Evolutionary conservation across 805 yeast species (phyloP).

Genomic region (Metschnikowia cubensis): DNA sequence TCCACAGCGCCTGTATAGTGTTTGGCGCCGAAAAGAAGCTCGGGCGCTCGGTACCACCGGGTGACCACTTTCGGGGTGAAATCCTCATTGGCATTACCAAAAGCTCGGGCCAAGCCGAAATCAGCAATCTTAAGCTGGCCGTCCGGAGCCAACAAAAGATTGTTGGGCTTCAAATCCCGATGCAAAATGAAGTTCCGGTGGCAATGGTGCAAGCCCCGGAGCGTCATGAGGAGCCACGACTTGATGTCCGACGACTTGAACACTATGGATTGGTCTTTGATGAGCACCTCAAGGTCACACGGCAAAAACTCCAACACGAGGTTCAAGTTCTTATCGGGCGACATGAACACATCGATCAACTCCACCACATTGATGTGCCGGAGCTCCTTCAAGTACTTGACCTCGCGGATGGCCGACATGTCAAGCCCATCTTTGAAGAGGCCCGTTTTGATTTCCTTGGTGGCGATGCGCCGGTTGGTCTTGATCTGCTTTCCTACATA

Average conservation of each 20-base stretch:
- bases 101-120: conserved; percentile 90
- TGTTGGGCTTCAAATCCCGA: conserved; percentile 91
- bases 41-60: conserved; percentile 93
- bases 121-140: conserved; percentile 94
- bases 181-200: conserved; percentile 89
- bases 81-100: conserved; percentile 68
- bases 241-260: conserved; percentile 86
- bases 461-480: conserved; percentile 64
- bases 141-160: conserved; percentile 76
- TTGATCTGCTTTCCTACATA: conserved; percentile 70
- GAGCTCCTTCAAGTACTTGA: conserved; percentile 80
- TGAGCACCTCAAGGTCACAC: conserved; percentile 84
- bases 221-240: conserved; percentile 90
- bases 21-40: conserved; percentile 41
- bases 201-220: conserved; percentile 93
- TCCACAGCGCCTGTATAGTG: conserved; percentile 44
- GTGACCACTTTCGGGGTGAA: conserved; percentile 95
- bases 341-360: conserved; percentile 74
- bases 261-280: conserved; percentile 70
- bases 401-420: conserved; percentile 95
- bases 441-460: conserved; percentile 93
- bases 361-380: conserved; percentile 77
- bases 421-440: conserved; percentile 94
- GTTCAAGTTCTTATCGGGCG: conserved; percentile 62
- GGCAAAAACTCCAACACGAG: conserved; percentile 92